A percentile compares a stretch with the other conserved stretches of the same genome.
These are phyloP conservation scores for Colletotrichum viniferum DNA, from an alignment of 2,329 filamentous ascomycete genomes.

Conservation along the genomic window DNA sequence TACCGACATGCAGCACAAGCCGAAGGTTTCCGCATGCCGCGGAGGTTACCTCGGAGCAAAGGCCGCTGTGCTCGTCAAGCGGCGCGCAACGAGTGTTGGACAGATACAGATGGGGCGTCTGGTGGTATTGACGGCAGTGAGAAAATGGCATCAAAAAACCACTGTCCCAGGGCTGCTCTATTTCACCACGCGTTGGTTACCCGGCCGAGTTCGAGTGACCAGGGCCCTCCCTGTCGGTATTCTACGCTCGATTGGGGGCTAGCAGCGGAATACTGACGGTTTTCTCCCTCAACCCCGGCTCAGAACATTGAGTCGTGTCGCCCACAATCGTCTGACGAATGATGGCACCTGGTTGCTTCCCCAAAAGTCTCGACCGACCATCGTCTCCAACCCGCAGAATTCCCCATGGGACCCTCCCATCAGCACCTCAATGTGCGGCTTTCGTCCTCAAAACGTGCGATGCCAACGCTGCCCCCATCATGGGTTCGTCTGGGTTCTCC, in stretches of 20 bases:
- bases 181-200: conserved; percentile 9
- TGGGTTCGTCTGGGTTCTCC: conserved; percentile 1
- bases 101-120: background rate
- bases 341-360: conserved; percentile 1
- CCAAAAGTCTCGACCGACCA: conserved; percentile 19
- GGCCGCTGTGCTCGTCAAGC: background rate
- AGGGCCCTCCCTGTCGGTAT: background rate
- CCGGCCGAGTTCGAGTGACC: background rate
- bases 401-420: conserved; percentile 16
- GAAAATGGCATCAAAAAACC: background rate
- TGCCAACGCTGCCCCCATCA: background rate
- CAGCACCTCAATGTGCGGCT: background rate
- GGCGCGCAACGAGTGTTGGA: background rate
- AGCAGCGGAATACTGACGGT: conserved; percentile 13
- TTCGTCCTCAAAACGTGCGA: conserved; percentile 7
- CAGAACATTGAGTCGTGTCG: background rate
- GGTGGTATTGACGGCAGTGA: background rate
- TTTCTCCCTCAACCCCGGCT: background rate
- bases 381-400: background rate
- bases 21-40: conserved; percentile 23
- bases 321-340: conserved; percentile 12
- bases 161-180: background rate
- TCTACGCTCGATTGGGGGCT: background rate
- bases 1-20: conserved; percentile 24
- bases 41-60: conserved; percentile 6